phyloP scores from a whole-genome alignment of 805 yeast genomes.

The Monosporozyma aquatica region DNA sequence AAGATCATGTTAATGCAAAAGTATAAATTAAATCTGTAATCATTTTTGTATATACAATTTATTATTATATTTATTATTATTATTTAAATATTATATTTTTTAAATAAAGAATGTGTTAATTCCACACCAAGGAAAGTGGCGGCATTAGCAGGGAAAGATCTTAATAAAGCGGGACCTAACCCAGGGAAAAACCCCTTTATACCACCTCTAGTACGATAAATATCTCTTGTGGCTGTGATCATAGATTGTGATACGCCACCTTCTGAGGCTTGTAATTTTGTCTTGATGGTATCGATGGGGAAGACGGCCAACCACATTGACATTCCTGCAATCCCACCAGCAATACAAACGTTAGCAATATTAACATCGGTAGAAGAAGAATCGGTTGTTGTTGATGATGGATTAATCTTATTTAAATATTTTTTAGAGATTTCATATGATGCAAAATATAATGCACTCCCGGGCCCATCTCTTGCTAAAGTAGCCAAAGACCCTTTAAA shows the following conservation, averaged over 20 bases:
- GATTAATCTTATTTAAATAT: constrained; percentile 36
- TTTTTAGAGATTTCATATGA: constrained; percentile 79
- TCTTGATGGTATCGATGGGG: constrained; percentile 92
- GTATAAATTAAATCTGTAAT: background rate
- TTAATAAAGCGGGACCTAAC: constrained; percentile 84
- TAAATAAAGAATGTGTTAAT: constrained; percentile 44
- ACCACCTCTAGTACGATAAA: constrained; percentile 64
- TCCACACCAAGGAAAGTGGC: constrained; percentile 97
- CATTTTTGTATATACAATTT: background rate
- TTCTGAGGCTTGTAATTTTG: constrained; percentile 30
- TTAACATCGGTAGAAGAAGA: too few relatives aligned
- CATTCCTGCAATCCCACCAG: constrained; percentile 95
- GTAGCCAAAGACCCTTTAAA: constrained; percentile 91
- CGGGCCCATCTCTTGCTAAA: constrained; percentile 94
- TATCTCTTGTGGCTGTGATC: constrained; percentile 52
- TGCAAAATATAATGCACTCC: constrained; percentile 91
- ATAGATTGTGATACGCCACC: constrained; percentile 46
- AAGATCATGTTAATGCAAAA: constrained; percentile 17
- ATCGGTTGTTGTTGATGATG: too few relatives aligned
- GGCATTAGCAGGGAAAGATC: constrained; percentile 99
- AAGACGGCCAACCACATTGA: constrained; percentile 95
- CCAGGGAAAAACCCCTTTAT: constrained; percentile 94
- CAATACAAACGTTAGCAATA: constrained; percentile 65
- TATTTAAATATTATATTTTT: constrained; percentile 27
- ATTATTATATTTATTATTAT: too few relatives aligned